Evolutionary conservation across 2,329 filamentous ascomycete genomes (phyloP).

Genomic region (Nothomitra cinnamomea): DNA sequence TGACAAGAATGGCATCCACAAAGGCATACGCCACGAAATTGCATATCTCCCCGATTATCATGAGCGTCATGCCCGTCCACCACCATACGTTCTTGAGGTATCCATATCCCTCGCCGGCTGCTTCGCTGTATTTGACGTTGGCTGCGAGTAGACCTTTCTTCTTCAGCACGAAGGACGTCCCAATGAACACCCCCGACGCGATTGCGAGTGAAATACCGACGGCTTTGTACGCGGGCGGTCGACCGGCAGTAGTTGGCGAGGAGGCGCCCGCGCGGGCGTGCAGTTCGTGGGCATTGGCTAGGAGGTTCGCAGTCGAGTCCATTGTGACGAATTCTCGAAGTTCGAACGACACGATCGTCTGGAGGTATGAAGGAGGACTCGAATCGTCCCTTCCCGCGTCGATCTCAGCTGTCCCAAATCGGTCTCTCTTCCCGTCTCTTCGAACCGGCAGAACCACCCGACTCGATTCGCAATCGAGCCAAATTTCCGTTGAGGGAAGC

Average conservation of each 20-base stretch:
- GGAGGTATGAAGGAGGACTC: too few relatives aligned
- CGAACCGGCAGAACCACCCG: too few relatives aligned
- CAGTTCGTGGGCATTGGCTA: conserved; percentile 10
- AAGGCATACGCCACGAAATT: conserved; percentile 97
- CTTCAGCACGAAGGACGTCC: conserved; percentile 86
- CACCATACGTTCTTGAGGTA: conserved; percentile 91
- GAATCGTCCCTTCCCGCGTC: too few relatives aligned
- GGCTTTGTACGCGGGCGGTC: conserved; percentile 55
- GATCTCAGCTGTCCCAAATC: too few relatives aligned
- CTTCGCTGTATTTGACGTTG: conserved; percentile 92
- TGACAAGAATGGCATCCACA: conserved; percentile 89
- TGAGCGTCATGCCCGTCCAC: conserved; percentile 91
- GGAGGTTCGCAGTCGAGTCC: conserved; percentile 12
- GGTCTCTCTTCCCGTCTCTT: too few relatives aligned
- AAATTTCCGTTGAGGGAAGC: too few relatives aligned
- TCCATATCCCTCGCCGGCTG: conserved; percentile 88
- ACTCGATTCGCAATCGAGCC: too few relatives aligned
- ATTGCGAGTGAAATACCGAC: conserved; percentile 77
- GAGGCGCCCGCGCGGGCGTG: conserved; percentile 3
- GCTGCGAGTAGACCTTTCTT: conserved; percentile 82
- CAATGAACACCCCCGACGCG: conserved; percentile 81
- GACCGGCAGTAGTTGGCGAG: conserved; percentile 14
- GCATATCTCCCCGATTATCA: conserved; percentile 93
- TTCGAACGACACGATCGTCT: too few relatives aligned
- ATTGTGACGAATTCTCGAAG: conserved; percentile 10